Evolutionary conservation across 2,329 filamentous ascomycete genomes (phyloP).

Genomic region (Teratosphaeria gauchensis): DNA sequence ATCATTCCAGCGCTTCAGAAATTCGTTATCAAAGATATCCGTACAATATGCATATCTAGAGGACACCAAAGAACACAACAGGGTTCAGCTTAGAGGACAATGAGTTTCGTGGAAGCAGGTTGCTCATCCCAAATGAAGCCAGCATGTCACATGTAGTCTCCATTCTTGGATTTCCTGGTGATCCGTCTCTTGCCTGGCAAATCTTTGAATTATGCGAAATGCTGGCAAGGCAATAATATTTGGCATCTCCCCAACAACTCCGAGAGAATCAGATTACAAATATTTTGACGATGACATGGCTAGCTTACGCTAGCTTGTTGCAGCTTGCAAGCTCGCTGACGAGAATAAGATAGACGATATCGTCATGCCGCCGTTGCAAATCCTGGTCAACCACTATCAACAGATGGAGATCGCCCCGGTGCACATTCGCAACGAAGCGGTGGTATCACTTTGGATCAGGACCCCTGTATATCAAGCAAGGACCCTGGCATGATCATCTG

Average conservation of each 20-base stretch:
- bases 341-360: background rate
- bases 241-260: background rate
- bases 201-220: background rate
- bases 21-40: background rate
- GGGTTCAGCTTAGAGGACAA: background rate
- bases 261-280: background rate
- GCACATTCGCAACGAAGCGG: background rate
- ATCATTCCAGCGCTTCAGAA: background rate
- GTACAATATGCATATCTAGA: background rate
- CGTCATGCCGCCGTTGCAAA: background rate
- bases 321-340: background rate
- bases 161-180: background rate
- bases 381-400: background rate
- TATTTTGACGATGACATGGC: background rate
- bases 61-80: background rate
- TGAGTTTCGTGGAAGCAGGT: background rate
- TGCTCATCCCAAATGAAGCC: background rate
- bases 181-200: too few relatives aligned
- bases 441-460: background rate
- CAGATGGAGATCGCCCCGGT: background rate
- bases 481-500: background rate
- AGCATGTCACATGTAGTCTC: background rate
- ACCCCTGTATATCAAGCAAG: background rate
- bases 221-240: background rate
- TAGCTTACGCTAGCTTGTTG: background rate